Base-by-base conservation (phyloP, 495 filamentous ascomycete genomes). In the Choiromyces venosus region DNA sequence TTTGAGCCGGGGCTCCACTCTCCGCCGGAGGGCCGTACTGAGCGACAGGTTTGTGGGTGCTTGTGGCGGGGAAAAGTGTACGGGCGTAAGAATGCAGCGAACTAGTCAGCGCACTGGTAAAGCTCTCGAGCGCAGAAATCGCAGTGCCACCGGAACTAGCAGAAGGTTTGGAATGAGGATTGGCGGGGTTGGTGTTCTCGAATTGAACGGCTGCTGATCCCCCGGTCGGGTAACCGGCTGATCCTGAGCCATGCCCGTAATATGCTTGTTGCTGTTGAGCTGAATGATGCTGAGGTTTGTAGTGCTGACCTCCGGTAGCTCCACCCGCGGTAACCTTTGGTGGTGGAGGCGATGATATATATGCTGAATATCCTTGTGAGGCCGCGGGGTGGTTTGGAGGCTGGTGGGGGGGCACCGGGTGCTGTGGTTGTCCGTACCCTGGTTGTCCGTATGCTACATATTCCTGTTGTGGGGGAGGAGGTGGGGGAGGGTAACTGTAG, bases 21-120 rank as follows among this genome's bases (percentile, higher is more conserved):
- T 74, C 76, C 9, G 73, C 77, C 5, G 71, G 42, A 14, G 66
- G 65, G 18, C 76, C 76, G 14, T 65, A 16, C 6, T 66, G 38
- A 2, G 67, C 64, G 18, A 52, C 25, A 36, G 73, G 56, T 37
- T 70, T 70, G 21, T 79, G 73, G 7, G 70, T 76, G 18, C 72
- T 76, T 21, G 73, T 73, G 19, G 79, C 79, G 2, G 79, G 79
- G 37, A 81, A 81, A 1, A 81, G 66, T 21, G 69, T 79, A 36
- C 79, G 68, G 7, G 79, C 79, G 70, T 79, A 81, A 5, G 40
- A 52, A 66, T 81, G 79, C 8, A 81, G 38, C 36, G 79, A 68
- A n/a, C 73, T 68, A 19, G 74, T 81, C n/a, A 81, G 65, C 0
- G 70, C 76, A 1, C 70, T 73, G 6, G 79, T 73, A 46, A 81